phyloP scores from a whole-genome alignment of 2,329 filamentous ascomycete species.

The Aureobasidium melanogenum region DNA sequence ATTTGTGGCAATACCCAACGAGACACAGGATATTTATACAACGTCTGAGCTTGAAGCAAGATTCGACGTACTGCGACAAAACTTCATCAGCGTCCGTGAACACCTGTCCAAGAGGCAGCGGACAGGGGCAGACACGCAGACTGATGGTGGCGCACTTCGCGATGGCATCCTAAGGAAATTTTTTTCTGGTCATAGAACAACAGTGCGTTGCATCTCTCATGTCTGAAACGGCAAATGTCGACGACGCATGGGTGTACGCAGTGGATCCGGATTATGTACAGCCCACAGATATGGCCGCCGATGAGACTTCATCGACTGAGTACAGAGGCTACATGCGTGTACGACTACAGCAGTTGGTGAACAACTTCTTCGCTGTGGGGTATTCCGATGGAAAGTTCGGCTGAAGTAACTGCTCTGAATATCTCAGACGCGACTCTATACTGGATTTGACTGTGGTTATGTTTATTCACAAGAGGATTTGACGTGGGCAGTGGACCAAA shows the following conservation, averaged over 20 bases:
- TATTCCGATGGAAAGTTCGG: too few species aligned
- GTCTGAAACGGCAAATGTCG: background rate
- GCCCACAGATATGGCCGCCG: background rate
- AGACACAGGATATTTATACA: background rate
- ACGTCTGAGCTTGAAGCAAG: background rate
- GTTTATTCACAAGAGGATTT: too few species aligned
- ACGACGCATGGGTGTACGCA: conserved; percentile 10
- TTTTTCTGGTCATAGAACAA: background rate
- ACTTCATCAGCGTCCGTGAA: background rate
- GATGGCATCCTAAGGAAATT: background rate
- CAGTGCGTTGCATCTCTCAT: background rate
- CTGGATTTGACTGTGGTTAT: too few species aligned
- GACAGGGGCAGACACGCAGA: background rate
- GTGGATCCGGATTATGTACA: conserved; percentile 12
- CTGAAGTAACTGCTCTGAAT: too few species aligned
- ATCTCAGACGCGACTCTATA: too few species aligned
- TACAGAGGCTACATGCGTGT: conserved; percentile 14
- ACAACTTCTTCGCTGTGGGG: conserved; percentile 14
- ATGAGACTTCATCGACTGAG: background rate
- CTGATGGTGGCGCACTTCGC: background rate
- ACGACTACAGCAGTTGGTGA: conserved; percentile 14
- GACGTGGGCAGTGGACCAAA: too few species aligned
- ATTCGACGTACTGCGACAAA: background rate
- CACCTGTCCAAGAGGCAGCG: background rate
- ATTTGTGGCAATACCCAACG: too few species aligned